These are phyloP conservation scores for Phyllostachys edulis DNA, from an alignment of 176 grass and related monocot species.

Conservation along the genomic window DNA sequence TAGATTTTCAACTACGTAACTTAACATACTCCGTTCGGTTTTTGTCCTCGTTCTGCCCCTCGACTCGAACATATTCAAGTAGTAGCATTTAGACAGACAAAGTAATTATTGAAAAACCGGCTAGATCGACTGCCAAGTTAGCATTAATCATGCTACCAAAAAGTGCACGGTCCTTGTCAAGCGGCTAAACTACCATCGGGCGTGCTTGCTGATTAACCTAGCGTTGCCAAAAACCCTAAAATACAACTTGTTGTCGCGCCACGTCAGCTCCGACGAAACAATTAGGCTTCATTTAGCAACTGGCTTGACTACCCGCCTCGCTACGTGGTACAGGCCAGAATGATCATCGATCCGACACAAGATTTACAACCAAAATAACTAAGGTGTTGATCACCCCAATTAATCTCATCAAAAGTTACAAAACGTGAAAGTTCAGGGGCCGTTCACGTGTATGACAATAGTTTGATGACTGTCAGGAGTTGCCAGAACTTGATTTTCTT, in stretches of 20 bases:
- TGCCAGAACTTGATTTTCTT: not conserved
- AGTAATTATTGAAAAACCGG: not conserved
- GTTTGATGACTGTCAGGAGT: not conserved
- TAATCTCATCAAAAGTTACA: not conserved
- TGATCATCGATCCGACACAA: not conserved
- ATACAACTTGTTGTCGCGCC: not conserved
- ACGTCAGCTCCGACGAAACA: slow-evolving; percentile 10
- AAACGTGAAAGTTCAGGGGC: not conserved
- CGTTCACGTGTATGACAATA: slow-evolving; percentile 15
- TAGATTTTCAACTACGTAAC: no score
- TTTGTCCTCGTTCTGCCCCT: no score
- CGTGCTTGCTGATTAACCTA: slow-evolving; percentile 17
- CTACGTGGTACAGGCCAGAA: not conserved
- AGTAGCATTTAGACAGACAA: not conserved
- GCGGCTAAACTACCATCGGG: slow-evolving; percentile 11
- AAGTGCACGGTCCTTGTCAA: slow-evolving; percentile 23
- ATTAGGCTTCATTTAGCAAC: not conserved
- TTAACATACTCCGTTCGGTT: no score
- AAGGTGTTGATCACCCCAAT: not conserved
- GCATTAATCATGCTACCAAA: not conserved
- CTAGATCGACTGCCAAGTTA: not conserved
- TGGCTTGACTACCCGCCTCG: not conserved
- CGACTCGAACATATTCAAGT: not conserved
- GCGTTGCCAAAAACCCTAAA: not conserved
- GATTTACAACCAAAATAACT: not conserved